Conservation (phyloP, 306 rosid genomes). For the Medicago ruthenica region DNA sequence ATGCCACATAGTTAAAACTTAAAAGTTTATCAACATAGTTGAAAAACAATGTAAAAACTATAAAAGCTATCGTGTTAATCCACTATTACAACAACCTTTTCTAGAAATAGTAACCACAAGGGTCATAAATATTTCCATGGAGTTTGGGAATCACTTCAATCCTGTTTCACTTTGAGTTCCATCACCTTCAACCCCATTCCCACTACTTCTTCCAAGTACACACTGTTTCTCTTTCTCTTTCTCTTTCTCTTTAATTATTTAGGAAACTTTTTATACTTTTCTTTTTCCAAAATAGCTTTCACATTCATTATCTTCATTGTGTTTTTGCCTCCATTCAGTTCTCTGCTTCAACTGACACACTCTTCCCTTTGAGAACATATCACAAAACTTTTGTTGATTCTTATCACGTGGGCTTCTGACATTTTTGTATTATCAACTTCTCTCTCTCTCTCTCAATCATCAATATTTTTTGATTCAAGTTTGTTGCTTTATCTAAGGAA, state of each 20-base stretch:
- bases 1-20: too few relatives aligned
- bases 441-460: not conserved
- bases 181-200: slow-evolving; percentile 48
- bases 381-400: slow-evolving; percentile 43
- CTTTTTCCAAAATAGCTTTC: slow-evolving; percentile 43
- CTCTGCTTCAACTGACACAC: slow-evolving; percentile 45
- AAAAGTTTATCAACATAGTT: too few relatives aligned
- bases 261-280: slow-evolving; percentile 42
- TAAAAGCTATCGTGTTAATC: slow-evolving; percentile 10
- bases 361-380: slow-evolving; percentile 45
- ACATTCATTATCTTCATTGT: slow-evolving; percentile 45
- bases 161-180: slow-evolving; percentile 41
- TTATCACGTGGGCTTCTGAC: slow-evolving; percentile 53
- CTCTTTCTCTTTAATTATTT: slow-evolving; percentile 32
- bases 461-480: not conserved
- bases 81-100: slow-evolving; percentile 40
- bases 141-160: slow-evolving; percentile 51
- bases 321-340: slow-evolving; percentile 49
- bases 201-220: slow-evolving; percentile 38
- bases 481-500: slow-evolving; percentile 35
- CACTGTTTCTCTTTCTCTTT: slow-evolving; percentile 34
- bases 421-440: slow-evolving; percentile 13
- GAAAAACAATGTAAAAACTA: not conserved
- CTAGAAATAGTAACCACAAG: slow-evolving; percentile 46
- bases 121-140: slow-evolving; percentile 71